phyloP scores from a whole-genome alignment of 352 stramenopile genomes.

The Phytopythium chamaehyphon region DNA sequence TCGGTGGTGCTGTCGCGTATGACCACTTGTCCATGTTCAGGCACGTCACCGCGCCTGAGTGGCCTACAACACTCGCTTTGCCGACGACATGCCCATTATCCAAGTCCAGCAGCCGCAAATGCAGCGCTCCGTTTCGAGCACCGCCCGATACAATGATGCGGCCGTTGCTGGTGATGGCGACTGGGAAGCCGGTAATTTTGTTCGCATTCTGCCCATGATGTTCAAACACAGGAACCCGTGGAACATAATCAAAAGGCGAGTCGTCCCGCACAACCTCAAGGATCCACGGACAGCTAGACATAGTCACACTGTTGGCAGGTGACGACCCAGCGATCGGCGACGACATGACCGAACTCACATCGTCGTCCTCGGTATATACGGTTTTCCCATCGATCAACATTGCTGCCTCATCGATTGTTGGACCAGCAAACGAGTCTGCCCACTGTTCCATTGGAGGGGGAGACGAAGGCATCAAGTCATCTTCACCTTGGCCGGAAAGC shows the following conservation, averaged over 20 bases:
- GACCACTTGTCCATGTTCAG: constrained; percentile 62
- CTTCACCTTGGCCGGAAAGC: background rate
- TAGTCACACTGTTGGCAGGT: background rate
- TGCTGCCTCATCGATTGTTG: background rate
- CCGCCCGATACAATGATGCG: constrained; percentile 71
- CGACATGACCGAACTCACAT: background rate
- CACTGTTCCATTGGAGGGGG: constrained; percentile 3
- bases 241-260: constrained; percentile 78
- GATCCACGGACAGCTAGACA: constrained; percentile 52
- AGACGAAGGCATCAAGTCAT: background rate
- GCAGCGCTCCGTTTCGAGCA: constrained; percentile 64
- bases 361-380: constrained; percentile 1
- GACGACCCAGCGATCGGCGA: constrained; percentile 2
- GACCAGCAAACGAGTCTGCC: background rate
- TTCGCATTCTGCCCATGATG: constrained; percentile 8
- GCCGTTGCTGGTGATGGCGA: constrained; percentile 65
- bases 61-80: constrained; percentile 77
- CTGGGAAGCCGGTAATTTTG: constrained; percentile 30
- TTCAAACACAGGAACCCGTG: constrained; percentile 74
- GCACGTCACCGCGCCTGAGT: constrained; percentile 66
- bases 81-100: constrained; percentile 80
- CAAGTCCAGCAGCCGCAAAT: constrained; percentile 72
- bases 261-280: constrained; percentile 65
- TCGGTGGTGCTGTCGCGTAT: constrained; percentile 24
- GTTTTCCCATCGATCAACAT: constrained; percentile 2